Percentiles rank a stretch among this genome's conserved stretches.
These are phyloP conservation scores for Sphagnum tenellum DNA, from an alignment of 225 moss, liverwort and hornwort genomes.

Conservation along the genomic window DNA sequence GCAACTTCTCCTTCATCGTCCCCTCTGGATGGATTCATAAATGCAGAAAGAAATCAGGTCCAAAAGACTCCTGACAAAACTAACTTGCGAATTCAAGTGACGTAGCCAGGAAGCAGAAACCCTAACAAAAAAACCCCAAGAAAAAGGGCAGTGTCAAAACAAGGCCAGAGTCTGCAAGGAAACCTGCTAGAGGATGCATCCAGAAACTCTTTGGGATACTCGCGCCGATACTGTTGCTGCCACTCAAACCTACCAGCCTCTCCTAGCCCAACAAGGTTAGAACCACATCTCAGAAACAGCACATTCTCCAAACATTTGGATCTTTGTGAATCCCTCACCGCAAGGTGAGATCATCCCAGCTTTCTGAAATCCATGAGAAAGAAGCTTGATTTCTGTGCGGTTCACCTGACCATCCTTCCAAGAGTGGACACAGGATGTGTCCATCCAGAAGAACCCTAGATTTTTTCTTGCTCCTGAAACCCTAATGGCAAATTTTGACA, in stretches of 20 bases:
- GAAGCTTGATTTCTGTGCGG: too few species aligned
- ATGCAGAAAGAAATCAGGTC: too few species aligned
- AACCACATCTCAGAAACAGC: too few species aligned
- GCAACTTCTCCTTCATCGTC: slow-evolving; percentile 74
- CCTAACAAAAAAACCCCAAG: not conserved
- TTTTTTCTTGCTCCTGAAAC: too few species aligned
- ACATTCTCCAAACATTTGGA: not conserved
- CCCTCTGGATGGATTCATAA: slow-evolving; percentile 23
- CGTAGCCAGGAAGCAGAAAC: not conserved
- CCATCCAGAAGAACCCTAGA: too few species aligned
- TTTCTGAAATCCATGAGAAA: not conserved
- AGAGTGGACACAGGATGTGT: too few species aligned
- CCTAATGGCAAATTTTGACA: too few species aligned
- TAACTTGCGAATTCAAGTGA: too few species aligned
- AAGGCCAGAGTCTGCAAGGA: too few species aligned
- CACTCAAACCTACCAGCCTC: slow-evolving; percentile 65
- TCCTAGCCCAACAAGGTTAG: not conserved
- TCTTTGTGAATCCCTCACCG: not conserved
- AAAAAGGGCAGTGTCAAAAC: not conserved
- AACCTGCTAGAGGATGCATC: slow-evolving; percentile 79
- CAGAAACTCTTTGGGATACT: slow-evolving; percentile 79
- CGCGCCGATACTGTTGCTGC: slow-evolving; percentile 92
- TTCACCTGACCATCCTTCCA: too few species aligned
- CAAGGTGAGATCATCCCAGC: not conserved
- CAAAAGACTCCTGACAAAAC: too few species aligned